phyloP scores from a whole-genome alignment of 2,329 filamentous ascomycete species.

The Colletotrichum sidae region DNA sequence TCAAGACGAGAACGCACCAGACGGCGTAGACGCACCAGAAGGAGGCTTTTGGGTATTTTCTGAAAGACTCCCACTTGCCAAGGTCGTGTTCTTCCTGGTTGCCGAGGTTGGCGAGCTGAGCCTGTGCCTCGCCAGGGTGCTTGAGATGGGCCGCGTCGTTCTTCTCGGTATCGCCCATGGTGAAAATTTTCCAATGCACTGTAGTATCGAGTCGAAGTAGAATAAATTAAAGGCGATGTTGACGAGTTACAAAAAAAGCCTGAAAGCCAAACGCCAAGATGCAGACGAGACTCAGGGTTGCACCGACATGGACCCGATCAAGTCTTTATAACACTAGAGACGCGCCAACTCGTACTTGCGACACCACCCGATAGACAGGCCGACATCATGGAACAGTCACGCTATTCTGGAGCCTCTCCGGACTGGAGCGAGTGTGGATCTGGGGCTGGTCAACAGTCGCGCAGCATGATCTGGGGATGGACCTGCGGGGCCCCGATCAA shows the following conservation, averaged over 20 bases:
- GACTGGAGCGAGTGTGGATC: conserved; percentile 24
- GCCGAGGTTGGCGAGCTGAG: conserved; percentile 37
- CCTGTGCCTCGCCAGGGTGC: conserved; percentile 9
- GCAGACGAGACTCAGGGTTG: neutral
- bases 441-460: conserved; percentile 4
- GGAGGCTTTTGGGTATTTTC: conserved; percentile 42
- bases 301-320: conserved; percentile 8
- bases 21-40: conserved; percentile 53
- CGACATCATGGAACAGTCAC: conserved; percentile 19
- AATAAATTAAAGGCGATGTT: too few relatives aligned
- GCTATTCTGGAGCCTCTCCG: conserved; percentile 22
- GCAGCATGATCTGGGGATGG: conserved; percentile 27
- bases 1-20: conserved; percentile 52
- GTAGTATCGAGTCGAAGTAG: neutral
- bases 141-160: conserved; percentile 20
- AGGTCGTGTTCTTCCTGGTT: conserved; percentile 45
- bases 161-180: conserved; percentile 17
- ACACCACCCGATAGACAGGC: conserved; percentile 20
- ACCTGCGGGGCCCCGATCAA: conserved; percentile 11
- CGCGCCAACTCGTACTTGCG: conserved; percentile 21
- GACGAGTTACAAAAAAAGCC: neutral
- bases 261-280: conserved; percentile 12
- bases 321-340: conserved; percentile 25
- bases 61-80: conserved; percentile 39
- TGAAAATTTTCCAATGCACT: neutral